A percentile compares a stretch with the other conserved stretches of the same genome.
These are phyloP conservation scores for Moricandia moricandioides DNA, from an alignment of 345 rosid species.

Conservation along the genomic window DNA sequence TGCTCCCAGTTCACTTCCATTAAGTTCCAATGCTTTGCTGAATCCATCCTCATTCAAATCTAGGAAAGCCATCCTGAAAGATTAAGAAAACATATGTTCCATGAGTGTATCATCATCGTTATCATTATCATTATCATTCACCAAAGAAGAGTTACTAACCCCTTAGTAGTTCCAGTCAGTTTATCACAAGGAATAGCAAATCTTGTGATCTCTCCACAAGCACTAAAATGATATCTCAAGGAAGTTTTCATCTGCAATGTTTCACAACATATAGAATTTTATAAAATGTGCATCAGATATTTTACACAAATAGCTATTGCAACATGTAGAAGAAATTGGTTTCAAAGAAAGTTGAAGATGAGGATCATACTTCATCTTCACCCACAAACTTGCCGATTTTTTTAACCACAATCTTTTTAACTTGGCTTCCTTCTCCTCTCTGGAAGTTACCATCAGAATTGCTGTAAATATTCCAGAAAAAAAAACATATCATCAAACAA, in stretches of 20 bases:
- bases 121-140: not conserved
- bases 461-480: too few species aligned
- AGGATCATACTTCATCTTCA: slow-evolving; percentile 51
- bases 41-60: slow-evolving; percentile 48
- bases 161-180: slow-evolving; percentile 55
- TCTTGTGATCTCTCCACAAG: slow-evolving; percentile 66
- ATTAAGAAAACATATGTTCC: not conserved
- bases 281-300: too few species aligned
- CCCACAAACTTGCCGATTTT: slow-evolving; percentile 49
- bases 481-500: too few species aligned
- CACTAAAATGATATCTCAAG: slow-evolving; percentile 53
- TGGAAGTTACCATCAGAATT: too few species aligned
- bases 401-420: slow-evolving; percentile 46
- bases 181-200: slow-evolving; percentile 44
- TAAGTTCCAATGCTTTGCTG: slow-evolving; percentile 60
- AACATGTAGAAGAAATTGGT: not conserved
- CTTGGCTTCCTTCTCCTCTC: slow-evolving; percentile 10
- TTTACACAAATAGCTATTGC: too few species aligned
- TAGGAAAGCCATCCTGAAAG: slow-evolving; percentile 64
- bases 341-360: not conserved
- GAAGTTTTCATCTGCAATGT: slow-evolving; percentile 49
- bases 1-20: slow-evolving; percentile 50
- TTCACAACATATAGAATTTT: not conserved
- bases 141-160: slow-evolving; percentile 47
- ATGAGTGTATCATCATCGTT: not conserved